Evolutionary conservation across 2,329 filamentous ascomycete species (phyloP), one percentile per base, ranked within the genome.

Genomic region (Diaporthe batatas): DNA sequence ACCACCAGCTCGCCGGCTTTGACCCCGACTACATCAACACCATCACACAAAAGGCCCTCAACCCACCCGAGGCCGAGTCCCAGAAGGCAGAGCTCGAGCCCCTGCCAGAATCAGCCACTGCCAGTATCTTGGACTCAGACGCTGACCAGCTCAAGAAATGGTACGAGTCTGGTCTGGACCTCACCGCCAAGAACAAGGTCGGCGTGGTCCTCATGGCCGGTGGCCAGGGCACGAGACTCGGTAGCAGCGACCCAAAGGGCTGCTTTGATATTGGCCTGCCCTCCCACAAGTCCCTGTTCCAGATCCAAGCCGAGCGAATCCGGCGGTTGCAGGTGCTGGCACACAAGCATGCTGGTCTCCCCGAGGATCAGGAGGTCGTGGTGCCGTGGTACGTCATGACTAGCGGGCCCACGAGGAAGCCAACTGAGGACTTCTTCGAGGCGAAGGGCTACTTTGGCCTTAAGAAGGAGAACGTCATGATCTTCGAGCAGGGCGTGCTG

Each of bases 351-450:
- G 86, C 90, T 70, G 89, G 89, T 72, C 86, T 75, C 42, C 76
- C 76, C 21, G 76, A 84, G 74, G 86, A 86, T 64, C 82, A 83
- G 75, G 86, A 86, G 70, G 90, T 91, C 55, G 87, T 92, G 42
- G 91, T 98, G 54, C 96, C 96, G 16, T 99, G 96, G 96, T 99
- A 99, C 85, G 94, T 99, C 83, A 99, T 99, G 96, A 99, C 96
- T 79, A 98, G 94, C 79, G 96, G 96, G 6, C 96, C 96, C 58
- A 99, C 96, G 10, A 91, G 95, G 77, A 91, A 91, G 75, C 94
- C 95, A 53, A 99, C 96, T n/a, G 93, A 98, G 86, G 87, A 93
- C 75, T 99, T 96, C 87, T 98, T 99, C 83, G 86, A 93, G 81
- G 88, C 97, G 83, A 89, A 98, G 86, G 90, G 90, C 72, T 98